These are phyloP conservation scores for Aristolochia californica DNA, from an alignment of 164 flowering plant species.

Conservation along the genomic window DNA sequence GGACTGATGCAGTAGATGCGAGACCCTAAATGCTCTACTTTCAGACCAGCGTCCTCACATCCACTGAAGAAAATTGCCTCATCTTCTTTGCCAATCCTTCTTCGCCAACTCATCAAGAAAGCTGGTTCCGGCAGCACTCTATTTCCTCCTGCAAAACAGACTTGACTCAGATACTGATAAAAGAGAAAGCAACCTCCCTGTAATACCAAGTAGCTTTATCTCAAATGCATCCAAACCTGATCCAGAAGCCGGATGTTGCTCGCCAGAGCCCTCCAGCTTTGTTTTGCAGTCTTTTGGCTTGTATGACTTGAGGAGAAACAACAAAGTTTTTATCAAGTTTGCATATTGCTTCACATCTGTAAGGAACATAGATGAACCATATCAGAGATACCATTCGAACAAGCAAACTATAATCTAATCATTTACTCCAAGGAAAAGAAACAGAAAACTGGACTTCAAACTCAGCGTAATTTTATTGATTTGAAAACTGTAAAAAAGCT, in stretches of 20 bases:
- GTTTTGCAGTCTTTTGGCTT: conserved; percentile 26
- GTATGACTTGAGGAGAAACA: conserved; percentile 62
- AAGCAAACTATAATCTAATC: no score
- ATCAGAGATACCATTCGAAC: no score
- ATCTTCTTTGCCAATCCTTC: conserved; percentile 89
- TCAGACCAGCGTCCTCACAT: conserved; percentile 68
- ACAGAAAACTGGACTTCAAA: no score
- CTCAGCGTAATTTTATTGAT: no score
- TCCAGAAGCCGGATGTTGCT: conserved; percentile 11
- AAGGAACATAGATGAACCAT: conserved; percentile 7
- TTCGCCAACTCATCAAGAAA: conserved; percentile 96
- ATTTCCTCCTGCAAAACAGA: conserved; percentile 16
- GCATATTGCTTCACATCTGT: conserved; percentile 92
- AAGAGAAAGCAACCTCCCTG: neutral
- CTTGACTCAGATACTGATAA: neutral
- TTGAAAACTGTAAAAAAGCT: no score
- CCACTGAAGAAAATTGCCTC: conserved; percentile 77
- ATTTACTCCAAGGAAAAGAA: no score
- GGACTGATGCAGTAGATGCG: conserved; percentile 73
- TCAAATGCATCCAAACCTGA: neutral
- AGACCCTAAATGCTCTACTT: conserved; percentile 69
- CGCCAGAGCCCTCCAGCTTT: conserved; percentile 2
- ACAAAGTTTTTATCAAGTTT: conserved; percentile 69
- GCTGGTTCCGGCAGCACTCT: conserved; percentile 40
- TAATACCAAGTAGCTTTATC: neutral